These are phyloP conservation scores for Chrysochromulina tobinii DNA, from an alignment of 78 protist species.

Conservation along the genomic window DNA sequence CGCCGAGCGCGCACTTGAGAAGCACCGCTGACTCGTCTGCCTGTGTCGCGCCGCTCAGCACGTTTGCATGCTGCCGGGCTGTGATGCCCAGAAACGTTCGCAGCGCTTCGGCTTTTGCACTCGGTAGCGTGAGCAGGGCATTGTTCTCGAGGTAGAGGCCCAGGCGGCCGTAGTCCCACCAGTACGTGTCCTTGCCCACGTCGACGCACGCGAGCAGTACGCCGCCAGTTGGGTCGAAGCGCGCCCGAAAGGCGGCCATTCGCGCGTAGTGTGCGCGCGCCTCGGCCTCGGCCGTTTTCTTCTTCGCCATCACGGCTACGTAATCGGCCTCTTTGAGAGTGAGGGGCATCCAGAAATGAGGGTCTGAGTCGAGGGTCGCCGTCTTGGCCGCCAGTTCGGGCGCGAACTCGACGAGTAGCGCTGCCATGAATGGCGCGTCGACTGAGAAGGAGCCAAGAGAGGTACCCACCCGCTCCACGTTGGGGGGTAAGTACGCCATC, in stretches of 20 bases:
- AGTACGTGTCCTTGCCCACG: constrained; percentile 13
- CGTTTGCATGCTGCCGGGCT: not conserved
- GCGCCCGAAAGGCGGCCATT: not conserved
- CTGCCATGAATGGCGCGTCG: constrained; percentile 9
- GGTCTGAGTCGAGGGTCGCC: constrained; percentile 44
- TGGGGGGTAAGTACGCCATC: not conserved
- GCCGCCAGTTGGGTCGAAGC: not conserved
- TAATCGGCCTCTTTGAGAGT: constrained; percentile 28
- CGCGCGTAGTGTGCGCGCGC: constrained; percentile 28
- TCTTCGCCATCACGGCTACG: constrained; percentile 35
- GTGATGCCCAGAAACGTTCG: constrained; percentile 11
- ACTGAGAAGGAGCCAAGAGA: constrained; percentile 52
- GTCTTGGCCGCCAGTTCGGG: constrained; percentile 16
- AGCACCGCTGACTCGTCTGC: not conserved
- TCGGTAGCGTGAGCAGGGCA: not conserved
- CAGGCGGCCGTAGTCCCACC: constrained; percentile 59
- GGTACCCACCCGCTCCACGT: constrained; percentile 35
- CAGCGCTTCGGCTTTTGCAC: not conserved
- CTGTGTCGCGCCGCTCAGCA: not conserved
- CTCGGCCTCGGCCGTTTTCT: not conserved
- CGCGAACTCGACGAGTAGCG: constrained; percentile 37
- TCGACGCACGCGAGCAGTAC: constrained; percentile 19
- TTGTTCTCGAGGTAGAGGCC: constrained; percentile 27
- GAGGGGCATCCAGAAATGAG: constrained; percentile 60
- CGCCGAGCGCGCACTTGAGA: not conserved